Base-by-base conservation (phyloP, 116 monocot species). In the Thalassia testudinum region DNA sequence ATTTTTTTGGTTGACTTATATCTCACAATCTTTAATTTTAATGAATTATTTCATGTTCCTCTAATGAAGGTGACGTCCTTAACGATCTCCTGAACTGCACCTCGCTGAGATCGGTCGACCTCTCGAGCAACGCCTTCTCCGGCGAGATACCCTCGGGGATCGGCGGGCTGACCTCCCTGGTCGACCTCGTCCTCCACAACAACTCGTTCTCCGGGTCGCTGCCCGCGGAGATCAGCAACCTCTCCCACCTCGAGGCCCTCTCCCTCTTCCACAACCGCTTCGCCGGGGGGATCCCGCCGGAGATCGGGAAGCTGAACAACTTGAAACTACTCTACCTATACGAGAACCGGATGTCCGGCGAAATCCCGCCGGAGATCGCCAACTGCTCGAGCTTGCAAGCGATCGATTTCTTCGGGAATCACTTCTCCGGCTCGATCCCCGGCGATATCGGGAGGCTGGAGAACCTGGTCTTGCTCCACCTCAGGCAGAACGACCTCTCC, bases 341-440 rank as follows among this genome's bases (percentile, higher is more conserved):
- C 25, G 93, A 95, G 59, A 95, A 83, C 58, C 75, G 81, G 58
- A 78, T 95, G 81, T 69, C 81, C 20, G 93, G 87, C 24, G 44
- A 1, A 15, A 95, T 95, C 15, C 93, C 93, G 1, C 10, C 26
- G 10, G 87, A 81, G 56, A 55, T 95, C 13, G 83, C 73, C 0
- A 79, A 81, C 53, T 95, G 93, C 45, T 56, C 71, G 30, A 76
- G 69, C 53, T 56, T 95, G 61, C 67, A 81, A 59, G 81, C 81
- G 24, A 19, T 95, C 23, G 93, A 95, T 57, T 77, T 87, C 51
- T 95, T 81, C 49, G 93, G 93, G 6, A 95, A 95, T 54, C 84
- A 84, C 50, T 87, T 95, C 65, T 58, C 64, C 0, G 88, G 88
- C 0, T 23, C 42, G 16, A 80, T 95, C 42, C 93, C 93, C 0